Evolutionary conservation across 73 alveolate species (phyloP), one percentile per base, ranked within the genome.

Genomic region (Uronychia binucleata): DNA sequence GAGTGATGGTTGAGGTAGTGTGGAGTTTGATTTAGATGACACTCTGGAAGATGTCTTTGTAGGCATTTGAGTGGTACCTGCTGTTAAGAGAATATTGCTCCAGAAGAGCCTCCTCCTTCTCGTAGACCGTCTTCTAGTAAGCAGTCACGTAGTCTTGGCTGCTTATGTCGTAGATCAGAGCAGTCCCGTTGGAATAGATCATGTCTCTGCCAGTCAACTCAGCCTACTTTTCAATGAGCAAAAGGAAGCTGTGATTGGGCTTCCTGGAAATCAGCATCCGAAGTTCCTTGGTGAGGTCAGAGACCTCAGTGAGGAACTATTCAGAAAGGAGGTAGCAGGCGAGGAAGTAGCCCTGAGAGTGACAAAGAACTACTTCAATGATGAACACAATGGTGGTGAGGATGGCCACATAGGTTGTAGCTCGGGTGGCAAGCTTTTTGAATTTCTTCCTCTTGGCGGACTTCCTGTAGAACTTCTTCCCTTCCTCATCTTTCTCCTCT

Each of bases 51-150:
- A n/a, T n/a, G n/a, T n/a, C n/a, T n/a, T n/a, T n/a, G n/a, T n/a
- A n/a, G n/a, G n/a, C n/a, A n/a, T n/a, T n/a, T n/a, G n/a, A n/a
- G n/a, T n/a, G n/a, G n/a, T n/a, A n/a, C n/a, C n/a, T n/a, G n/a
- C n/a, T n/a, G n/a, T n/a, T n/a, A n/a, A n/a, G n/a, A n/a, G 91
- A 85, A 75, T 77, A 85, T 57, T 77, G 34, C 67, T 46, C n/a
- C 67, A 46, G 67, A 11, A 46, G 19, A 11, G 5, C 67, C 19
- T 46, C 67, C 19, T 46, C 67, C 19, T 46, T 11, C 19, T 46
- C 19, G 67, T 46, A 46, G 67, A 46, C n/a, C 67, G n/a, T 19
- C 67, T 46, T 46, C 67, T 46, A 19, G 19, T 46, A 46, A 19
- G 19, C n/a, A 11, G 67, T 5, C 5, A 46, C 67, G 19, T 46